These are phyloP conservation scores for Mortierella sp. DNA, from an alignment of 371 early-diverging fungal genomes.

Conservation along the genomic window DNA sequence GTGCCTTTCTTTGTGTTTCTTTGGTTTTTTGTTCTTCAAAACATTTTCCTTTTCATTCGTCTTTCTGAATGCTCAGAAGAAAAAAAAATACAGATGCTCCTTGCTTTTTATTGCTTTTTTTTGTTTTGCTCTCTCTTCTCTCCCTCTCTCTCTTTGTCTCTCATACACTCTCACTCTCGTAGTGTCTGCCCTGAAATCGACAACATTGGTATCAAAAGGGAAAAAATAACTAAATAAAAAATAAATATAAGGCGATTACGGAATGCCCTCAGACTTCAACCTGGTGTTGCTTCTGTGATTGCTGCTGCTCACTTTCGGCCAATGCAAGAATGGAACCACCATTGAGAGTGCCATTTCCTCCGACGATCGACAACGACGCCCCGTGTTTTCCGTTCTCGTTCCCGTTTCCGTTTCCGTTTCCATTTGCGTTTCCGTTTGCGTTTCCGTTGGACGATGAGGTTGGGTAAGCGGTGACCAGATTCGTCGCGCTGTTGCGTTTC, in stretches of 20 bases:
- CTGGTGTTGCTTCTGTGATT: background rate
- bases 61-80: background rate
- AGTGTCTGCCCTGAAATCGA: background rate
- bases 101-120: background rate
- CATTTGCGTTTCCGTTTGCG: background rate
- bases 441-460: background rate
- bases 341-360: conserved; percentile 25
- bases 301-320: conserved; percentile 14
- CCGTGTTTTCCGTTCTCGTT: background rate
- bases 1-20: too few species aligned
- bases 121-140: background rate
- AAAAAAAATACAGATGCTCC: background rate
- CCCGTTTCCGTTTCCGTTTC: background rate
- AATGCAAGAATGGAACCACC: conserved; percentile 33
- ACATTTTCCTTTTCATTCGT: too few species aligned
- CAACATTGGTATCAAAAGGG: background rate
- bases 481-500: background rate
- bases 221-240: background rate
- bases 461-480: background rate
- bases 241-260: background rate
- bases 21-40: too few species aligned
- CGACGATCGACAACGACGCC: conserved; percentile 13
- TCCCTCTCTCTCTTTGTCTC: background rate
- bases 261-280: background rate
- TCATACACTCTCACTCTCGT: background rate